Evolutionary conservation across 331 rosid species (phyloP).

Genomic region (Malus hybrid): DNA sequence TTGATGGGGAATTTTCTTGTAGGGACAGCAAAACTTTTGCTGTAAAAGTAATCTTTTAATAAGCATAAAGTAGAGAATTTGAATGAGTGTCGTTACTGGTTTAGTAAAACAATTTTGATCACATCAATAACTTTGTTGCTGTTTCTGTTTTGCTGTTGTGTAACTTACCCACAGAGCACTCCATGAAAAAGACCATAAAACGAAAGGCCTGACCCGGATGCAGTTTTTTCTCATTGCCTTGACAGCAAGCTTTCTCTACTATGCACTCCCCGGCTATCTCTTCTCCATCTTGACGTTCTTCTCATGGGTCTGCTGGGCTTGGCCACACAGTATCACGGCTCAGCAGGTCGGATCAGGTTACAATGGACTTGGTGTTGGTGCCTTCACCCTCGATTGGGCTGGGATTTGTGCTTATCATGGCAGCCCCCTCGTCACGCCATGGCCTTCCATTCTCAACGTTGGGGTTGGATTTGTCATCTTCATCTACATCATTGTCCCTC

Average conservation of each 20-base stretch:
- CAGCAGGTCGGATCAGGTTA: slow-evolving; percentile 91
- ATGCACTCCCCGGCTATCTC: slow-evolving; percentile 86
- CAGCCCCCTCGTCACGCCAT: slow-evolving; percentile 89
- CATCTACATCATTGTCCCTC: slow-evolving; percentile 80
- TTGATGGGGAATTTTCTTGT: slow-evolving; percentile 26
- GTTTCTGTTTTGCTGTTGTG: background rate
- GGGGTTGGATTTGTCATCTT: slow-evolving; percentile 89
- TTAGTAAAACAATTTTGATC: background rate
- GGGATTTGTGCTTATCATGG: slow-evolving; percentile 98
- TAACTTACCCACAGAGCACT: slow-evolving; percentile 60
- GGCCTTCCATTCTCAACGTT: slow-evolving; percentile 82
- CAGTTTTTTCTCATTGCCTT: slow-evolving; percentile 68
- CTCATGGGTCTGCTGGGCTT: slow-evolving; percentile 71
- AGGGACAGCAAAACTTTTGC: slow-evolving; percentile 3
- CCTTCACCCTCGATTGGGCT: slow-evolving; percentile 93
- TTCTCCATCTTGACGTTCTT: slow-evolving; percentile 76
- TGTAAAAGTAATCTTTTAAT: slow-evolving; percentile 3
- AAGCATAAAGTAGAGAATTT: slow-evolving; percentile 10
- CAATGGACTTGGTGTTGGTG: slow-evolving; percentile 88
- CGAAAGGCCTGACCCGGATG: slow-evolving; percentile 67
- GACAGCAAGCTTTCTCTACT: slow-evolving; percentile 68
- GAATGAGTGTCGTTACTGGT: slow-evolving; percentile 1
- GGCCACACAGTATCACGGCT: slow-evolving; percentile 50
- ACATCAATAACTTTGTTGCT: slow-evolving; percentile 5
- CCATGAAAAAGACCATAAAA: slow-evolving; percentile 68